Base-by-base conservation (phyloP, 2,329 filamentous ascomycete species). In the Pestalotiopsis sp. region DNA sequence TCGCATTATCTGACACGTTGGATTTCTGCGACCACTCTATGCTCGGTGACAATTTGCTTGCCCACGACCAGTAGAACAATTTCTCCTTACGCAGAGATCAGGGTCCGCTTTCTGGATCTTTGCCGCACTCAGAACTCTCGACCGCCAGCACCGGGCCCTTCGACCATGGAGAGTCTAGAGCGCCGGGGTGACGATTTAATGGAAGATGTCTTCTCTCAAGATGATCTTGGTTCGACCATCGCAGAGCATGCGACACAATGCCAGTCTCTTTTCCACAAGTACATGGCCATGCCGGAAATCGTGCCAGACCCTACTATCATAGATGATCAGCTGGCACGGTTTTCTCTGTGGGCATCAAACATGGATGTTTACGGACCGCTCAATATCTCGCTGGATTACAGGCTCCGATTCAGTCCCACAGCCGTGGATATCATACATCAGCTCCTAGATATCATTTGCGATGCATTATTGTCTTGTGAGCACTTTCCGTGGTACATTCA, bases 301-400 rank as follows among this genome's bases (percentile, higher is more conserved):
- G 69, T 72, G 66, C 69, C 70, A 66, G 74, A 76, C 65, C 74
- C 74, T 62, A 75, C 73, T 65, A 68, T 76, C 38, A 74, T 75
- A 44, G 73, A 75, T 60, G 73, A 75, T 65, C 73, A 75, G 71
- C 70, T 72, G 66, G 69, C 69, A 65, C 69, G 69, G 68, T 71
- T 71, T 44, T 35, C 68, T 17, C 68, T 73, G 56, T 75, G 73
- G 73, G 69, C 72, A 71, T 74, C 73, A 69, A 73, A 74, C 66
- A 74, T 73, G 73, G 73, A 75, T 68, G 73, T 75, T 62, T 75
- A 68, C 60, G 73, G 75, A 58, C 71, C 74, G 66, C 72, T 68
- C 68, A 74, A 76, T 65, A 70, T 76, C 59, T 76, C 74, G 70
- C 57, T 76, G 68, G 74, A 76, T 65, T 76, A 75, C 70, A 71